Evolutionary conservation across 371 early-diverging fungal species (phyloP).

Genomic region (Apophysomyces trapeziformis): DNA sequence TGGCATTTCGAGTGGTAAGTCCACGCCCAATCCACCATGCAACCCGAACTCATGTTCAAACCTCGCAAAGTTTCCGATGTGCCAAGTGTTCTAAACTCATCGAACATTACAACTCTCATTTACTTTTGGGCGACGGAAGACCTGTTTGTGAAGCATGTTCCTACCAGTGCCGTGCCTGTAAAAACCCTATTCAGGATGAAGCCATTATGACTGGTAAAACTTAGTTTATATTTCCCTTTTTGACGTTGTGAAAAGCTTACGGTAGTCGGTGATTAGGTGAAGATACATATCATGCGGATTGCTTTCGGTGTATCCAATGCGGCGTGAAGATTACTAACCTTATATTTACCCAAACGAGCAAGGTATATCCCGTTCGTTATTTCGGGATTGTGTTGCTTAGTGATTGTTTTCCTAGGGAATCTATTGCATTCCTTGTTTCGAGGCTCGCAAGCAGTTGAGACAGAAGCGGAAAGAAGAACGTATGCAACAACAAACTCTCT

Average conservation of each 20-base stretch:
- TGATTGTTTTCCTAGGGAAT: conserved; percentile 40
- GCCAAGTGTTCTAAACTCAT: conserved; percentile 78
- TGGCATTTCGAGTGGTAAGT: conserved; percentile 60
- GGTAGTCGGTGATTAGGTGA: conserved; percentile 54
- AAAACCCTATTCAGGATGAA: conserved; percentile 85
- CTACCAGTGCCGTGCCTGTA: conserved; percentile 81
- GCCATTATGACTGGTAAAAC: conserved; percentile 82
- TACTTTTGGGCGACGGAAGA: conserved; percentile 80
- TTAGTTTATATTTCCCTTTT: neutral
- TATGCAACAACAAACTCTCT: conserved; percentile 21
- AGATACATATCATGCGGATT: conserved; percentile 85
- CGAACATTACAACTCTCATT: conserved; percentile 78
- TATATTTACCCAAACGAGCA: conserved; percentile 82
- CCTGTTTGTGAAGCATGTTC: conserved; percentile 90
- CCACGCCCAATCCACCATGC: neutral
- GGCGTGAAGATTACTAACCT: conserved; percentile 74
- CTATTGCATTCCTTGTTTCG: conserved; percentile 54
- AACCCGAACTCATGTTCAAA: conserved; percentile 10
- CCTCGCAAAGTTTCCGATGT: conserved; percentile 69
- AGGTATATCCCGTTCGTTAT: conserved; percentile 34
- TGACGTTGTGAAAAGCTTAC: neutral
- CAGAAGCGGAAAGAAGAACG: conserved; percentile 47
- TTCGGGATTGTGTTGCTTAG: neutral
- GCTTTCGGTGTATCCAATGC: conserved; percentile 82
- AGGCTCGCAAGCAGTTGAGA: conserved; percentile 41